Base-by-base conservation (phyloP, 1,284 basidiomycete species). In the Trametes sp. region DNA sequence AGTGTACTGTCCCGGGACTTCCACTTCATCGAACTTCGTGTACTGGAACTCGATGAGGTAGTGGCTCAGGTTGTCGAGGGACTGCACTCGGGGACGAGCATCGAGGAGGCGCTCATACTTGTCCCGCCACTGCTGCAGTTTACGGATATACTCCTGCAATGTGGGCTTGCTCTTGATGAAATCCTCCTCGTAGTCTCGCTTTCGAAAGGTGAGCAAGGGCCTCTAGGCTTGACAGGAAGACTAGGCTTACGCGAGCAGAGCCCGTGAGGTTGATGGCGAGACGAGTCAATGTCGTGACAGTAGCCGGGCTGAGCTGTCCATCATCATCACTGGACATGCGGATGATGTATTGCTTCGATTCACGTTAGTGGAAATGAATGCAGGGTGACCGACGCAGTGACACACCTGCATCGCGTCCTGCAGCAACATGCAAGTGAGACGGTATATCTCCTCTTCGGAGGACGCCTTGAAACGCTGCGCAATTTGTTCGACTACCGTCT, bases 11-110 rank as follows among this genome's bases (percentile, higher is more conserved):
- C 98, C 98, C 23, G 98, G 98, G 59, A 99, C 89, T 76, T 99
- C 98, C 54, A 99, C 95, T 69, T 99, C 98, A 71, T 99, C 98
- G 61, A 98, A 96, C 76, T 97, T 98, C 73, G 91, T 91, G 77
- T 98, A 96, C 72, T 99, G 97, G 83, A 99, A 99, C 76, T 99
- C 97, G 13, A 95, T 94, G 67, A 99, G 82, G 79, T 96, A 98
- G 78, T 98, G 96, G 68, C 94, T 96, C 51, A 95, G 82, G 62
- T 91, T 84, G 69, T 98, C 96, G 56, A 99, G 81, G n/a, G 94
- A 89, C 72, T 97, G 94, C 57, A 90, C 80, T 52, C 90, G 88
- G 38, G 96, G 93, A 44, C 95, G 85, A 29, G 87, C 82, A 75
- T 98, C 96, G 16, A 99, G 82, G 49, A 87, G 80, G 62, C 84